Evolutionary conservation across 208 protist genomes (phyloP), one percentile per base, ranked within the genome.

Genomic region (Perkinsela sp.): DNA sequence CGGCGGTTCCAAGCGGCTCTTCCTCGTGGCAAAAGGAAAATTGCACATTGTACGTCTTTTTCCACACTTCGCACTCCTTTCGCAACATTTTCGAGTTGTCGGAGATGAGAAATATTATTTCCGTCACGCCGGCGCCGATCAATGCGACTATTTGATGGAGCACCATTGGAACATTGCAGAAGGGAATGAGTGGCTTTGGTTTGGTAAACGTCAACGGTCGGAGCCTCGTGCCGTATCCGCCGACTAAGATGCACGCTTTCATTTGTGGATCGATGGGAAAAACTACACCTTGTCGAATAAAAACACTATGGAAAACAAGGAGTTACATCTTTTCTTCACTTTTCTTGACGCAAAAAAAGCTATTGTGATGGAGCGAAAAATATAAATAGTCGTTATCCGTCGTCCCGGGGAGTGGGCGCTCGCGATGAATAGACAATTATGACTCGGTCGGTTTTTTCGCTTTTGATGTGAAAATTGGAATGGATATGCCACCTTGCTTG

Each of bases 81-180:
- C 84, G 87, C 90, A 98, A 96, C 32, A 82, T 78, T 29, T 96
- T 88, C 31, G 93, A 90, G 65, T 92, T 84, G 77, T 98, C 96
- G 66, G 92, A 93, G 28, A 98, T 83, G 28, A 94, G 94, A 0
- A 98, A 78, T 31, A 98, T 80, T 57, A 98, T 84, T 71, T 96
- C 89, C 28, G 84, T 95, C 48, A 92, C 78, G 16, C 84, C 78
- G 48, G 85, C 90, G 71, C 88, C 85, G 71, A 86, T 88, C 0
- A 97, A 74, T 15, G 93, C 94, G 78, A 96, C 90, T 30, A 98
- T 90, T 76, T 97, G 93, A 77, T 97, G 93, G 29, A 96, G 73
- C 32, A 97, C 92, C 80, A 97, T 96, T 2, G 93, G 84, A 79
- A 96, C 95, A 79, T 98, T 98, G 70, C 86, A 89, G 78, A 98